A percentile compares a stretch with the other conserved stretches of the same genome.
phyloP scores from a whole-genome alignment of 2,329 filamentous ascomycete genomes.

The Talaromyces amestolkiae region DNA sequence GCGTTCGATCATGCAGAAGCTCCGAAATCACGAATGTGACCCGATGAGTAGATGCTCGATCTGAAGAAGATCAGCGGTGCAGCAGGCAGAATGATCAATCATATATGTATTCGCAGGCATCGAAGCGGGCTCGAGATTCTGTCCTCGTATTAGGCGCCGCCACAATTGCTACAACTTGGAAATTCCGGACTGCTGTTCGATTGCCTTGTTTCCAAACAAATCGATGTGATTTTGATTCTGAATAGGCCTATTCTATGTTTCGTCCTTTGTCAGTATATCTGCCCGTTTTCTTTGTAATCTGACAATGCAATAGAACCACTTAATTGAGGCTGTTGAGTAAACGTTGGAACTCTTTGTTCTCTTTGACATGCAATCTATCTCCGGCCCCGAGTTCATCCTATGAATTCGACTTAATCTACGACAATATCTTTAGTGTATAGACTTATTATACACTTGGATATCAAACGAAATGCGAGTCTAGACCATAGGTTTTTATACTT shows the following conservation, averaged over 20 bases:
- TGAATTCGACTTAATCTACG: not conserved
- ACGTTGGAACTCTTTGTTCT: not conserved
- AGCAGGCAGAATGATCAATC: not conserved
- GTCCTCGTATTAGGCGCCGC: not conserved
- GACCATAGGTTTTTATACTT: not conserved
- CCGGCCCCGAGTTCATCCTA: not conserved
- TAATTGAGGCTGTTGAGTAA: not conserved
- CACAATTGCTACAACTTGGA: not conserved
- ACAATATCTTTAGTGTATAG: not conserved
- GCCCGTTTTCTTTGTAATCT: not conserved
- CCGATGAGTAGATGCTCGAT: not conserved
- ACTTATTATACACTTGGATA: not conserved
- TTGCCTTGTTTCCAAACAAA: not conserved
- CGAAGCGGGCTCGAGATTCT: not conserved
- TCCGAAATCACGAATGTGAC: no score
- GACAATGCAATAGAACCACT: not conserved
- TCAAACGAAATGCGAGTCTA: not conserved
- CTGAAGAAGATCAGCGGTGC: not conserved
- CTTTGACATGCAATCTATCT: not conserved
- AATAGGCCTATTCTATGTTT: not conserved
- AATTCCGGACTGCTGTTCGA: not conserved
- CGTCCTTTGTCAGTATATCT: not conserved
- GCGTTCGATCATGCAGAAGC: not conserved
- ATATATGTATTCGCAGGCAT: not conserved
- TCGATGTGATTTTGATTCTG: not conserved